A percentile compares a stretch with the other conserved stretches of the same genome.
These are phyloP conservation scores for Salinomyces thailandicus DNA, from an alignment of 2,329 filamentous ascomycete genomes.

Conservation along the genomic window DNA sequence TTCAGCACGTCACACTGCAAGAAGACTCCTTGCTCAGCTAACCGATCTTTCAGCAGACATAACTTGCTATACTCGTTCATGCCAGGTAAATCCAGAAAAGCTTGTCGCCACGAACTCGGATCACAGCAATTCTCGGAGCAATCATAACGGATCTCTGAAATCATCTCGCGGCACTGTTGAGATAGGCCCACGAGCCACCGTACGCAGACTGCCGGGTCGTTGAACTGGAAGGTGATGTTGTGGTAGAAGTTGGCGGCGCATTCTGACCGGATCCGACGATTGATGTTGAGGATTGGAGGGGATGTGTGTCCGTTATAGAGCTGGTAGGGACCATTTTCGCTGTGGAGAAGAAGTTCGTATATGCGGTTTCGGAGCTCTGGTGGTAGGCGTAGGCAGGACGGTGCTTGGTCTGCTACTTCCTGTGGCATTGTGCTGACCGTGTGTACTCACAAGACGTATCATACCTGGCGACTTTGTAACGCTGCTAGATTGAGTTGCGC, in stretches of 20 bases:
- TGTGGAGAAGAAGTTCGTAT: conserved; percentile 1
- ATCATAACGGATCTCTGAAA: conserved; percentile 5
- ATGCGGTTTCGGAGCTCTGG: conserved; percentile 5
- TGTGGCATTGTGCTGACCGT: too few species aligned
- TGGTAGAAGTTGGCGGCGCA: conserved; percentile 4
- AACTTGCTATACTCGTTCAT: conserved; percentile 5
- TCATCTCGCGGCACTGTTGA: conserved; percentile 1
- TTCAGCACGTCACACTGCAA: conserved; percentile 4
- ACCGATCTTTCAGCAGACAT: neutral
- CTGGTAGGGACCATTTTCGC: neutral
- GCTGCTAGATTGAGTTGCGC: too few species aligned
- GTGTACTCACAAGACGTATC: too few species aligned
- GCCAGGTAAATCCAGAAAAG: conserved; percentile 5
- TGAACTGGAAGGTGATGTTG: conserved; percentile 4
- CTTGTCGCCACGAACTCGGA: conserved; percentile 1
- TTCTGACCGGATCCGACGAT: conserved; percentile 2
- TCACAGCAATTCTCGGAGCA: conserved; percentile 1
- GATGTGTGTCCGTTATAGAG: neutral
- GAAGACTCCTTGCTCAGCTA: conserved; percentile 2
- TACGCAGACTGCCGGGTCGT: conserved; percentile 1
- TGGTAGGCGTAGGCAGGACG: conserved; percentile 4
- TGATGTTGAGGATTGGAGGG: conserved; percentile 2
- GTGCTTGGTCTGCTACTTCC: too few species aligned
- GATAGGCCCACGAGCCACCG: conserved; percentile 1
- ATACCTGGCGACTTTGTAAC: too few species aligned